Conservation (phyloP, 1,284 basidiomycete species). For the Phellopilus nigrolimitatus region DNA sequence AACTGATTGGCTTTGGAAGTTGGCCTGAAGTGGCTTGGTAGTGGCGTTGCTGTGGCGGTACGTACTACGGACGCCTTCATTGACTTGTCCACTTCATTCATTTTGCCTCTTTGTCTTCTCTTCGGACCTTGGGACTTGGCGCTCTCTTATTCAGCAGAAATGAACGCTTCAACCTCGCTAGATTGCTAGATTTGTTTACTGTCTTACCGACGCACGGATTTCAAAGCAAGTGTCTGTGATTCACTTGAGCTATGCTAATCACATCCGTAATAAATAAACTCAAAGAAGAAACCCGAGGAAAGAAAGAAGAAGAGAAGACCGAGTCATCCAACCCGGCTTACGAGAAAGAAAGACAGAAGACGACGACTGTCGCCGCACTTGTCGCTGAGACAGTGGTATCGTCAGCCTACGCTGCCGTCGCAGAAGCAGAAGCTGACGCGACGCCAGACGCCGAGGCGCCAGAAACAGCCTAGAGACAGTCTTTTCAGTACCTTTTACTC, state of each 20-base stretch:
- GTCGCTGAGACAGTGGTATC: slow-evolving; percentile 9
- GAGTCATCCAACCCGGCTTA: not conserved
- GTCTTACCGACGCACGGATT: not conserved
- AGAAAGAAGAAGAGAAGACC: not conserved
- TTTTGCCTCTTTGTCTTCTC: too few relatives aligned
- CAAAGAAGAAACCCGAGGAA: slow-evolving; percentile 1
- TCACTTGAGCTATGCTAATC: slow-evolving; percentile 13
- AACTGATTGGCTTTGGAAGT: too few relatives aligned
- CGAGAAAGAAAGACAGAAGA: not conserved
- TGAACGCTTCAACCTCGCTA: too few relatives aligned
- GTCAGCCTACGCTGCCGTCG: slow-evolving; percentile 23
- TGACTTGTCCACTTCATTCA: too few relatives aligned
- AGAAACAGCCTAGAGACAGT: slow-evolving; percentile 19
- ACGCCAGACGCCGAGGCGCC: slow-evolving; percentile 6
- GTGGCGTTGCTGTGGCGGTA: too few relatives aligned
- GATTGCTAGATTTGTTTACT: too few relatives aligned
- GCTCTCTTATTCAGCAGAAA: too few relatives aligned
- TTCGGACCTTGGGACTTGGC: too few relatives aligned
- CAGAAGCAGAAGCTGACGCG: slow-evolving; percentile 17
- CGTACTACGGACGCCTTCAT: too few relatives aligned
- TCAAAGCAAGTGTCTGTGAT: slow-evolving; percentile 2
- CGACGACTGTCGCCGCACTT: slow-evolving; percentile 6
- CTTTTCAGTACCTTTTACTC: not conserved
- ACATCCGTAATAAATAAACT: not conserved
- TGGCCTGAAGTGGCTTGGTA: too few relatives aligned